Percentiles rank a stretch among this genome's conserved stretches.
Conservation (phyloP, 2,329 filamentous ascomycete species). For the Macroventuria anomochaeta region DNA sequence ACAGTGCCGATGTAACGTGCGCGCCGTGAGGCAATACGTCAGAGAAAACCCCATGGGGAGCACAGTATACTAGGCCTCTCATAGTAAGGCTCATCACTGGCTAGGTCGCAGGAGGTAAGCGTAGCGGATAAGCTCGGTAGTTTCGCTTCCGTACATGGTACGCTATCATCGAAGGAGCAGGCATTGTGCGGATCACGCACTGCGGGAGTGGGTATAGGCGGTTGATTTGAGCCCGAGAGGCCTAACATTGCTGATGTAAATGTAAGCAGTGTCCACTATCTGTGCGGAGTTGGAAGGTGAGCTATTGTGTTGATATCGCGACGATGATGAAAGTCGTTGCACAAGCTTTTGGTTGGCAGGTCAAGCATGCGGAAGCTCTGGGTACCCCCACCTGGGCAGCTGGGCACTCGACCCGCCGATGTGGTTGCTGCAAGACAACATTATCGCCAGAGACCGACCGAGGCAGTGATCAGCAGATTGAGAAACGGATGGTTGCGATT, state of each 20-base stretch:
- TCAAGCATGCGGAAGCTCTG: background rate
- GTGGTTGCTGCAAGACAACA: background rate
- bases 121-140: background rate
- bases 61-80: background rate
- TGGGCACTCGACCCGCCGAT: background rate
- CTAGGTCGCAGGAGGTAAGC: background rate
- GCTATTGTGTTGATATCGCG: conserved; percentile 3
- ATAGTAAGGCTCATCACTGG: background rate
- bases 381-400: background rate
- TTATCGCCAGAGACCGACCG: background rate
- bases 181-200: background rate
- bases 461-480: background rate
- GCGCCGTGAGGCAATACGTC: background rate
- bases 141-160: background rate
- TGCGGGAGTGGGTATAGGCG: background rate
- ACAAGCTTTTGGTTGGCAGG: conserved; percentile 10
- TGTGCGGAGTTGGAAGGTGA: background rate
- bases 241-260: background rate
- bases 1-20: conserved; percentile 3
- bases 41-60: conserved; percentile 8
- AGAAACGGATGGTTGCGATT: background rate
- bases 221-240: conserved; percentile 10
- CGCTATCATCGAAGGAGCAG: background rate
- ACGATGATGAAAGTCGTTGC: background rate
- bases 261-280: background rate